Percentiles rank a stretch among this genome's conserved stretches.
phyloP scores from a whole-genome alignment of 2,329 filamentous ascomycete species.

The Aureobasidium sp. region DNA sequence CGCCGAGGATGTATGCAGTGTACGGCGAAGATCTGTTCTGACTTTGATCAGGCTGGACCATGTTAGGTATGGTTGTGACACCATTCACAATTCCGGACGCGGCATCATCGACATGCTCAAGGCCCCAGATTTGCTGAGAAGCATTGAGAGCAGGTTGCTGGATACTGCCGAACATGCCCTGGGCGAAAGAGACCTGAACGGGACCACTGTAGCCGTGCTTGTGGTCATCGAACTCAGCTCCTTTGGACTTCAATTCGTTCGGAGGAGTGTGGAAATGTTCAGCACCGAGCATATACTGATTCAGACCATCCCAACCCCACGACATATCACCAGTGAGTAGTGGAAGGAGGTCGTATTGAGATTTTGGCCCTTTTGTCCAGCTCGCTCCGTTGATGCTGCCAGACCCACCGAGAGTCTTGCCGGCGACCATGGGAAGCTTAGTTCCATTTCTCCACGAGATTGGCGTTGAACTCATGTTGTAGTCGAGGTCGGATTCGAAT shows the following conservation, averaged over 20 bases:
- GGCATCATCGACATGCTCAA: slow-evolving; percentile 19
- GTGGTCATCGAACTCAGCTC: slow-evolving; percentile 18
- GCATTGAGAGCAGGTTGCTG: slow-evolving; percentile 23
- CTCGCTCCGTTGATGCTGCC: slow-evolving; percentile 24
- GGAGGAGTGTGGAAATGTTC: slow-evolving; percentile 23
- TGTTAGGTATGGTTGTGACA: slow-evolving; percentile 24
- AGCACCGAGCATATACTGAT: slow-evolving; percentile 23
- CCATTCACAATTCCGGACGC: slow-evolving; percentile 23
- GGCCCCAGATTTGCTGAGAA: slow-evolving; percentile 19
- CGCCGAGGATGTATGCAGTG: slow-evolving; percentile 22
- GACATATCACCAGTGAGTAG: slow-evolving; percentile 23
- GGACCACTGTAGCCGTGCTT: slow-evolving; percentile 21
- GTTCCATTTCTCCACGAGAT: slow-evolving; percentile 21
- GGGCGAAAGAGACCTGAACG: slow-evolving; percentile 23
- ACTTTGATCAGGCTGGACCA: slow-evolving; percentile 20
- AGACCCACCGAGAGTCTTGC: slow-evolving; percentile 24
- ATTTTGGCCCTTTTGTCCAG: slow-evolving; percentile 25
- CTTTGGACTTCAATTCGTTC: slow-evolving; percentile 18
- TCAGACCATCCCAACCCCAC: slow-evolving; percentile 23
- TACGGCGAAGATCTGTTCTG: slow-evolving; percentile 25
- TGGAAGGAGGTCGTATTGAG: slow-evolving; percentile 26
- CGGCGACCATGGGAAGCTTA: slow-evolving; percentile 21
- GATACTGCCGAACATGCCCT: slow-evolving; percentile 23
- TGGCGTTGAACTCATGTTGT: slow-evolving; percentile 21
- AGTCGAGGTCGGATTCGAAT: slow-evolving; percentile 21